Percentiles rank a stretch among this genome's conserved stretches.
Evolutionary conservation across 148 eudicot genomes (phyloP).

Genomic region (Vaccinium corymbosum): DNA sequence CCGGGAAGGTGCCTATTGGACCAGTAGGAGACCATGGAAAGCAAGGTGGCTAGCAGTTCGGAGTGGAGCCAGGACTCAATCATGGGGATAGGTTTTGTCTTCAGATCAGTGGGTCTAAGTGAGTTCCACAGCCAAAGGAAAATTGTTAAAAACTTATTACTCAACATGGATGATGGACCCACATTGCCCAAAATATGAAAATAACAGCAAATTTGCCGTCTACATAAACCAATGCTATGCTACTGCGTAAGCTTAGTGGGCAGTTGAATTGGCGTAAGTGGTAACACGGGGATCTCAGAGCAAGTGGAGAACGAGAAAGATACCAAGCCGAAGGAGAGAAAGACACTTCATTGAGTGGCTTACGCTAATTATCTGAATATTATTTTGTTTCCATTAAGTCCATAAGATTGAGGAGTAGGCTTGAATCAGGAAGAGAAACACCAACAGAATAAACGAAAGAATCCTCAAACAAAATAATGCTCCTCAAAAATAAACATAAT

Average conservation of each 20-base stretch:
- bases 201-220: not conserved
- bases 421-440: not conserved
- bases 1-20: not conserved
- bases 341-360: not conserved
- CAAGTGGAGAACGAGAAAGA: not conserved
- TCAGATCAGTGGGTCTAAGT: not conserved
- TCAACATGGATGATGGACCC: not conserved
- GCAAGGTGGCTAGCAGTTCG: not conserved
- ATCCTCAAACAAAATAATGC: no score
- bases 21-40: not conserved
- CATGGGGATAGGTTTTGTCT: not conserved
- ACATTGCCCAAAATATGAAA: not conserved
- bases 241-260: not conserved
- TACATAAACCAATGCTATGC: not conserved
- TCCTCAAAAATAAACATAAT: no score
- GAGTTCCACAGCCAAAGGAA: not conserved
- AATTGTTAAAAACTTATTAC: not conserved
- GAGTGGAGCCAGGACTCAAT: not conserved
- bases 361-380: not conserved
- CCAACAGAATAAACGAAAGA: no score
- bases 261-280: not conserved
- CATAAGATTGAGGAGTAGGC: not conserved
- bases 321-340: not conserved
- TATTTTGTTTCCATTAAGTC: no score
- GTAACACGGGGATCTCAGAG: not conserved